Base-by-base conservation (phyloP, 108 stramenopile genomes). In the Mayamaea pseudoterrestris region DNA sequence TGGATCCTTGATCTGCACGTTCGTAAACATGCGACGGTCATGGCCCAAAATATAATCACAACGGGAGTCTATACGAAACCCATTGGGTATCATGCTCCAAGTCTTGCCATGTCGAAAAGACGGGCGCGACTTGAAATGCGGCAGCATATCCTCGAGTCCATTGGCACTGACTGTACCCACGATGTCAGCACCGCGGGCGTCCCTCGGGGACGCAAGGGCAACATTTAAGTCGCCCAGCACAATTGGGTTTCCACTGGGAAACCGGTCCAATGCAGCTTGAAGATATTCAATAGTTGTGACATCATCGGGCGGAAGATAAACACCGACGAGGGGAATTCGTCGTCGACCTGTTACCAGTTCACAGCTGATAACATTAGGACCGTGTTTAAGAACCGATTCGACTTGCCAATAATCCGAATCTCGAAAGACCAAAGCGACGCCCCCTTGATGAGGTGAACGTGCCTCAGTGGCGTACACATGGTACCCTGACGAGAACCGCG, bases 41-140 rank as follows among this genome's bases (percentile, higher is more conserved):
- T 11, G 11, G 14, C 41, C 41, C 41, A 42, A 7, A 16, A 42
- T 17, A 7, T 16, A 11, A 16, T 42, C 41, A 14, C 16, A 16
- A 7, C 41, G 41, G 16, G 41, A 42, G 41, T 8, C 7, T 8
- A 14, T 17, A 7, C 8, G 11, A 7, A 7, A 7, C 7, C 16
- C 41, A 8, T 8, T n/a, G 7, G n/a, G 41, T 7, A 14, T n/a
- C 17, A 7, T 7, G 11, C 8, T n/a, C 41, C 41, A 42, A 11
- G 41, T 42, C 16, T 17, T 16, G 12, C 41, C 7, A 16, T 42
- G 41, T 7, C 12, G 8, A 16, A 16, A 42, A 16, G 11, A 16
- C 7, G 11, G 11, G 11, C 41, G 41, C 50, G 43, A 48, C 61
- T 39, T 29, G 37, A 51, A 42, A 42, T 42, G 41, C 16, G 7